Evolutionary conservation across 2,329 filamentous ascomycete genomes (phyloP), one percentile per base, ranked within the genome.

Genomic region (Fusarium sp.): DNA sequence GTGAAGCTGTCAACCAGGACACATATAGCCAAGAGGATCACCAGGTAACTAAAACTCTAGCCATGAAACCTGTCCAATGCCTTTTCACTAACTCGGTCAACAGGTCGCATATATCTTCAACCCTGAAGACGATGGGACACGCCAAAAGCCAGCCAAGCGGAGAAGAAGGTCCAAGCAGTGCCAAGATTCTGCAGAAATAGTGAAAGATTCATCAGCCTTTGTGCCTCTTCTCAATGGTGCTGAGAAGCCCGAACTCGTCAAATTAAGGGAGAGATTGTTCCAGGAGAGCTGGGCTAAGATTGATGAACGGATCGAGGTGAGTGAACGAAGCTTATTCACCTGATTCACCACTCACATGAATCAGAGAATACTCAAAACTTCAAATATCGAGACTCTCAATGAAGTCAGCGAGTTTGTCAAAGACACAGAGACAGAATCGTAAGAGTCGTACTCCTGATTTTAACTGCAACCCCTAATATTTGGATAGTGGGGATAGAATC

Each of bases 71-170:
- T 33, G 33, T 24, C 14, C 7, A 14, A 24, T 50, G 33, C 31
- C 47, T 63, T 36, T 36, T 28, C 64, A 62, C 67, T 78, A 58
- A 80, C 58, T 50, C 41, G 24, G 51, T 36, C 28, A 35, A 39
- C 77, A 92, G 90, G 86, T 86, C 51, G 89, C 89, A 62, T 92
- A 90, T 79, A 82, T 92, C 71, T 92, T 91, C 79, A 85, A 87
- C 66, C 87, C 90, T 65, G 81, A 85, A 48, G 81, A 84, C 64
- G 79, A 82, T 35, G 81, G 78, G 57, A 71, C 78, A 47, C 75
- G 74, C 54, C 72, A 78, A 39, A 78, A 81, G 42, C 87, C 89
- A 33, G 78, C 85, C 39, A 92, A 93, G 79, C 85, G 87, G 64
- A 86, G 90, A 61, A 90, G 87, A 77, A 82, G 89, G 13, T 84